Conservation (phyloP, 164 flowering plant species). For the Nymphaea thermarum region DNA sequence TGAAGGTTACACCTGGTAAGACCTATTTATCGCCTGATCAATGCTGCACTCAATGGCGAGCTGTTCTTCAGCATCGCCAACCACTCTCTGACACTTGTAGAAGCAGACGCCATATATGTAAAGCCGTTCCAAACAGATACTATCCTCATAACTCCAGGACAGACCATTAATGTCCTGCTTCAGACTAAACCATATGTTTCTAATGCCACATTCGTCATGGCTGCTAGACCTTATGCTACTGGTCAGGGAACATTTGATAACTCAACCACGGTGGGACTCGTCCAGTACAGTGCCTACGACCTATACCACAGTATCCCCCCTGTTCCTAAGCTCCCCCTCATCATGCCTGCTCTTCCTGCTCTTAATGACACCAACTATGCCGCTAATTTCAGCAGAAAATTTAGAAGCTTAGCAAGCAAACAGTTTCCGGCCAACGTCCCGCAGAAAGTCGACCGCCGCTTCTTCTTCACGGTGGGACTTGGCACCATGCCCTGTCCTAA, state of each 20-base stretch:
- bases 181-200: conserved; percentile 6
- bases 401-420: conserved; percentile 6
- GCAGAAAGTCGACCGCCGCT: conserved; percentile 1
- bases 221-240: conserved; percentile 9
- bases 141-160: conserved; percentile 39
- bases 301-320: neutral
- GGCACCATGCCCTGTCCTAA: conserved; percentile 11
- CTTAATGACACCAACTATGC: conserved; percentile 9
- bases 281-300: conserved; percentile 1
- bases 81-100: conserved; percentile 35
- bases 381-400: conserved; percentile 5
- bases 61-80: conserved; percentile 49
- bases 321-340: conserved; percentile 4
- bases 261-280: conserved; percentile 13
- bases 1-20: conserved; percentile 35
- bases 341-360: conserved; percentile 7
- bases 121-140: conserved; percentile 38
- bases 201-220: conserved; percentile 10
- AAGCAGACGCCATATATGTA: conserved; percentile 39
- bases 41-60: conserved; percentile 48
- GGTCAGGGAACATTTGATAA: conserved; percentile 11
- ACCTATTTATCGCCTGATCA: conserved; percentile 38
- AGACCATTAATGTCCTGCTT: conserved; percentile 26
- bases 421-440: conserved; percentile 13
- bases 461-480: conserved; percentile 14